Conservation (phyloP, 1,284 basidiomycete genomes). For the Malassezia japonica region DNA sequence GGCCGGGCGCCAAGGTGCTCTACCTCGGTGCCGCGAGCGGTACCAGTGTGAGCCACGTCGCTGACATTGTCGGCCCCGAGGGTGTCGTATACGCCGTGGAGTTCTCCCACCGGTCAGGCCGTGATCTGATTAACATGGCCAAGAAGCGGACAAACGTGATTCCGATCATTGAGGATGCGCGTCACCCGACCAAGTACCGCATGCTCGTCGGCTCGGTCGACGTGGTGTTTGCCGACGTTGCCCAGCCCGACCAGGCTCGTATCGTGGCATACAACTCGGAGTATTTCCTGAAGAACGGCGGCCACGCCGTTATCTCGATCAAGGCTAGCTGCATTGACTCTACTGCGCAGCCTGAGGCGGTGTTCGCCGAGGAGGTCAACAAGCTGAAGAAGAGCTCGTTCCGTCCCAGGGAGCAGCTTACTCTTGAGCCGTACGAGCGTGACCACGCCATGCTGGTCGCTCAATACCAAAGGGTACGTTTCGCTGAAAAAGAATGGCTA, state of each 20-base stretch:
- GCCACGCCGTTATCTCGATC: constrained; percentile 91
- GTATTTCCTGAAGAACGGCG: constrained; percentile 89
- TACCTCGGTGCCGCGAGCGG: constrained; percentile 94
- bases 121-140: constrained; percentile 98
- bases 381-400: constrained; percentile 60
- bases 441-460: constrained; percentile 46
- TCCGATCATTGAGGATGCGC: constrained; percentile 94
- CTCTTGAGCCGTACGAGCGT: constrained; percentile 52
- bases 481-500: background rate
- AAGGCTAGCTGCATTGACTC: constrained; percentile 99
- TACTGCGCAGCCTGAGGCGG: constrained; percentile 74
- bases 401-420: constrained; percentile 77
- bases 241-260: constrained; percentile 89
- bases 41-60: constrained; percentile 95
- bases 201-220: constrained; percentile 46
- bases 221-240: constrained; percentile 77
- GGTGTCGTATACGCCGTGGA: constrained; percentile 97
- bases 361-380: constrained; percentile 83
- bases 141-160: constrained; percentile 99
- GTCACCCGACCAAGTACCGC: constrained; percentile 57
- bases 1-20: constrained; percentile 87
- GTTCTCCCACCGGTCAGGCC: constrained; percentile 90
- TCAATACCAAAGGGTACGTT: constrained; percentile 37
- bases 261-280: constrained; percentile 79
- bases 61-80: constrained; percentile 93